These are phyloP conservation scores for Sphagnum magellanicum DNA, from an alignment of 228 moss, liverwort and hornwort genomes.

Conservation along the genomic window DNA sequence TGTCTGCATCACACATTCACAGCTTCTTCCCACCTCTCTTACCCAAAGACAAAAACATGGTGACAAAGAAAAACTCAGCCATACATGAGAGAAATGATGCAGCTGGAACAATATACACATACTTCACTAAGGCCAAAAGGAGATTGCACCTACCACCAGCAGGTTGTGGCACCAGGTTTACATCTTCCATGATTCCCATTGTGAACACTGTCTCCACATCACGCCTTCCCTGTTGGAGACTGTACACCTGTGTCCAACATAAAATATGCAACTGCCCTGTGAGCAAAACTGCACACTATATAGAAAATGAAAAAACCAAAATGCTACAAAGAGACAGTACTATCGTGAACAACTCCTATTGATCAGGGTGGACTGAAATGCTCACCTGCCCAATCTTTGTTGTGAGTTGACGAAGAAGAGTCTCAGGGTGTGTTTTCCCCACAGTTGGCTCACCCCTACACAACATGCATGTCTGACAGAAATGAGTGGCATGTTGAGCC, in stretches of 20 bases:
- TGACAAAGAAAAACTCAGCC: neutral
- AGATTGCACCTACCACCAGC: conserved; percentile 67
- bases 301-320: neutral
- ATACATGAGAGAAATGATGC: too few species aligned
- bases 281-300: neutral
- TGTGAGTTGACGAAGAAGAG: conserved; percentile 88
- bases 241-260: conserved; percentile 67
- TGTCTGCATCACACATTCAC: conserved; percentile 43
- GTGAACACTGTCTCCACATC: conserved; percentile 98
- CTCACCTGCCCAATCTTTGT: conserved; percentile 96
- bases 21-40: neutral
- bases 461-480: neutral
- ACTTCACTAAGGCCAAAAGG: too few species aligned
- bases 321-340: neutral
- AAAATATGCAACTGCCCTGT: neutral
- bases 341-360: neutral
- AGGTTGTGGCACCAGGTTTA: conserved; percentile 97
- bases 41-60: neutral
- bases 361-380: neutral
- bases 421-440: conserved; percentile 95
- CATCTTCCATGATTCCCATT: conserved; percentile 99
- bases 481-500: neutral
- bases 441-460: conserved; percentile 90
- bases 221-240: conserved; percentile 89
- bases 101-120: too few species aligned